Evolutionary conservation across 2,329 filamentous ascomycete genomes (phyloP), one percentile per base, ranked within the genome.

Genomic region (Ophiostoma populinum): DNA sequence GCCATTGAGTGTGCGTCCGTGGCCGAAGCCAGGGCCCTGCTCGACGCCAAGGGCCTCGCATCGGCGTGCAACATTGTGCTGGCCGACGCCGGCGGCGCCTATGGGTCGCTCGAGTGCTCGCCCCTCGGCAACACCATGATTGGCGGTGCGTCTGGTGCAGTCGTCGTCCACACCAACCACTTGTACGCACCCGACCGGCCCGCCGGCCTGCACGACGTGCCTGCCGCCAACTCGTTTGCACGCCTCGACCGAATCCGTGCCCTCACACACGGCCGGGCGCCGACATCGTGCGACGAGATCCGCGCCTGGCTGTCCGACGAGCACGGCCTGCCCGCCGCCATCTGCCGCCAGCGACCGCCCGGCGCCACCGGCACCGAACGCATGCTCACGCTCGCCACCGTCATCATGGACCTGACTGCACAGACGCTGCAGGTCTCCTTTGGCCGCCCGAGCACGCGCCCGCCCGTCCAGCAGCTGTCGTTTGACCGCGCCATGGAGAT

Each of bases 371-470:
- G 32, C 22, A 32, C 30, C 15, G 37, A 39, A 15, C 37, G 37
- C n/a, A 35, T 39, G 32, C 24, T 32, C 22, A 39, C 37, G 16
- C 28, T 39, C 12, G 25, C 24, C 19, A 35, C 37, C n/a, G 28
- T 39, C 15, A 18, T 39, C 7, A 39, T 39, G 37, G 37, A 39
- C 9, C 16, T 39, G 33, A 38, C 32, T 9, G 17, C 19, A n/a
- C 21, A 19, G 10, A 20, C 27, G 20, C 32, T 34, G 13, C 21
- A 29, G n/a, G 36, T 38, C 20, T 38, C 36, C 7, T 34, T 38
- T 32, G 36, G 36, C 9, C 32, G 32, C 17, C 36, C 36, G 3
- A 30, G 28, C 12, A 6, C 4, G 3, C n/a, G 28, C 9, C 28
- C 28, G 17, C 28, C 28, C 28, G 28, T 30, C 12, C 19, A 20